phyloP scores from a whole-genome alignment of 306 rosid genomes.

The Cucurbita ficifolia region DNA sequence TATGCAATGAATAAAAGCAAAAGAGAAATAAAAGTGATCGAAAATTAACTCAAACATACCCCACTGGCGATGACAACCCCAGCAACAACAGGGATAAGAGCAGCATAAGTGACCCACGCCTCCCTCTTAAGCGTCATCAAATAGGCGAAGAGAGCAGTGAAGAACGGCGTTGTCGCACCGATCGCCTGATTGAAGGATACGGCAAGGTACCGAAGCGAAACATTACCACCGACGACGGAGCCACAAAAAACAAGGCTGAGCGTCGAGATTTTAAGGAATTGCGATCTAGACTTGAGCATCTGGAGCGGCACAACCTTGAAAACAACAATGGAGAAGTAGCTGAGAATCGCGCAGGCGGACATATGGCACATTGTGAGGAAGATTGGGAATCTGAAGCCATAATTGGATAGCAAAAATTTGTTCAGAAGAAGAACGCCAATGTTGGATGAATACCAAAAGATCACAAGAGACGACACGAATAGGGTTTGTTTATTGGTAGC shows the following conservation, averaged over 20 bases:
- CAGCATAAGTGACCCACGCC: constrained; percentile 88
- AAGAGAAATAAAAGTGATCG: neutral
- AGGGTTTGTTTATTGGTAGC: constrained; percentile 28
- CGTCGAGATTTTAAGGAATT: constrained; percentile 72
- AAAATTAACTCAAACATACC: constrained; percentile 30
- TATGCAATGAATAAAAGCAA: constrained; percentile 2
- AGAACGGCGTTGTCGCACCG: constrained; percentile 94
- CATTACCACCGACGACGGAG: constrained; percentile 89
- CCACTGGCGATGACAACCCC: constrained; percentile 99
- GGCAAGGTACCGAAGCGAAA: constrained; percentile 80
- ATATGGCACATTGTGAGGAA: constrained; percentile 99
- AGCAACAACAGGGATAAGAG: constrained; percentile 91
- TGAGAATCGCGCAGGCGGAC: constrained; percentile 87
- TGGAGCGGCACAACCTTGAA: constrained; percentile 77
- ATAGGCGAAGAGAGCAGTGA: constrained; percentile 88
- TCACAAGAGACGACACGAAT: constrained; percentile 48
- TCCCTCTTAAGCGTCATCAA: constrained; percentile 77
- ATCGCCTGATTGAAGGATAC: constrained; percentile 94
- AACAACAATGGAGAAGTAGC: constrained; percentile 72
- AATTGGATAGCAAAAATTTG: constrained; percentile 77
- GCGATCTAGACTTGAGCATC: constrained; percentile 67
- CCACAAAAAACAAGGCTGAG: constrained; percentile 77
- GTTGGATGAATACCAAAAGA: constrained; percentile 79
- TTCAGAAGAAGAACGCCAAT: constrained; percentile 89
- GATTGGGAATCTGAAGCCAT: constrained; percentile 85